phyloP scores from a whole-genome alignment of 768 basidiomycete genomes.

The Lactarius sp. region DNA sequence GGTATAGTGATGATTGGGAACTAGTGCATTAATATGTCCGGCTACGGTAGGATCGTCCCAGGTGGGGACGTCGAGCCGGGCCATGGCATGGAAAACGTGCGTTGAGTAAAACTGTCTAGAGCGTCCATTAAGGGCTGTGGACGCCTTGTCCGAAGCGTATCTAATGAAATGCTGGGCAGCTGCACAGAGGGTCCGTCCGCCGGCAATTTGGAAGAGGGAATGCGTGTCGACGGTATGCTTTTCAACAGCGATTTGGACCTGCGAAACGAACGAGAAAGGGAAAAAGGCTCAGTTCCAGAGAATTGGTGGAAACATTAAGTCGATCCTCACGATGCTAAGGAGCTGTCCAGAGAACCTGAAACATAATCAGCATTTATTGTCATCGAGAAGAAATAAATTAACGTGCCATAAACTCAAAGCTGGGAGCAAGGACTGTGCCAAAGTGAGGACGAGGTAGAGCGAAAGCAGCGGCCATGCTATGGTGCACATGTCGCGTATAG shows the following conservation, averaged over 20 bases:
- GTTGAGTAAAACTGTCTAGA: slow-evolving; percentile 59
- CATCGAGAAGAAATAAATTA: background rate
- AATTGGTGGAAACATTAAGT: background rate
- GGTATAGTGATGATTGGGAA: slow-evolving; percentile 36
- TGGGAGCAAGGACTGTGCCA: slow-evolving; percentile 4
- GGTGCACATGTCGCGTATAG: slow-evolving; percentile 32
- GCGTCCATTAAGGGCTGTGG: slow-evolving; percentile 48
- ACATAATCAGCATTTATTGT: background rate
- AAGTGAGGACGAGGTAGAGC: slow-evolving; percentile 3
- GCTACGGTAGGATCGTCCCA: slow-evolving; percentile 64
- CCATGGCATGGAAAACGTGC: slow-evolving; percentile 61
- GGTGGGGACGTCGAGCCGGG: slow-evolving; percentile 71
- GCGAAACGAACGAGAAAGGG: background rate
- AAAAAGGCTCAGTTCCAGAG: background rate
- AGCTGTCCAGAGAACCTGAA: slow-evolving; percentile 19
- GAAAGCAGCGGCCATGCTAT: slow-evolving; percentile 12
- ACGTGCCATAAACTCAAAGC: slow-evolving; percentile 16
- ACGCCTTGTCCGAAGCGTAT: slow-evolving; percentile 36
- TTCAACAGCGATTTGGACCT: slow-evolving; percentile 22
- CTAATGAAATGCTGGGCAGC: slow-evolving; percentile 43
- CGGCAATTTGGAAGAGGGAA: slow-evolving; percentile 27
- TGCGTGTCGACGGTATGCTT: slow-evolving; percentile 14
- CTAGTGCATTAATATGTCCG: slow-evolving; percentile 54
- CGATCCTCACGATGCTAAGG: slow-evolving; percentile 27
- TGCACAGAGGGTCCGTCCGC: slow-evolving; percentile 50